Percentiles rank a stretch among this genome's conserved stretches.
Evolutionary conservation across 108 stramenopile species (phyloP).

Genomic region (Licmophora abbreviata): DNA sequence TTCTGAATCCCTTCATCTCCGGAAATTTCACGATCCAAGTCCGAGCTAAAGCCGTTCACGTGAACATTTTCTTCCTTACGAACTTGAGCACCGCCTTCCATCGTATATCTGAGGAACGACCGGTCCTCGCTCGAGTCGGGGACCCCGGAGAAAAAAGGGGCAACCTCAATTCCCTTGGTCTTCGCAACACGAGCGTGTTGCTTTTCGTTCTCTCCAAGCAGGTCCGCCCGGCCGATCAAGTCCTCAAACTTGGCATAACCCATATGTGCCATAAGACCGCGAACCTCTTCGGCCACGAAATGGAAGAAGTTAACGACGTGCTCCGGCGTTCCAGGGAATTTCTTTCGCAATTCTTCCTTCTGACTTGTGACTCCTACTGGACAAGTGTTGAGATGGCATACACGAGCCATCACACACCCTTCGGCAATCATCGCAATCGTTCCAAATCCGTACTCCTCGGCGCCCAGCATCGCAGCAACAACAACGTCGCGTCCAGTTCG

Average conservation of each 20-base stretch:
- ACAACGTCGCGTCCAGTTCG: constrained; percentile 88
- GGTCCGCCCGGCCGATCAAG: constrained; percentile 88
- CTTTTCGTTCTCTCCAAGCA: constrained; percentile 57
- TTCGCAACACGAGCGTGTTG: constrained; percentile 67
- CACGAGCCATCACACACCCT: constrained; percentile 94
- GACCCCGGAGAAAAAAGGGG: constrained; percentile 65
- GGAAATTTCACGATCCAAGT: constrained; percentile 74
- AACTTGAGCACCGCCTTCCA: constrained; percentile 42
- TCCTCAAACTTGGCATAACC: constrained; percentile 92
- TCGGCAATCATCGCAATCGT: constrained; percentile 95
- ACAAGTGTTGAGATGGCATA: constrained; percentile 95
- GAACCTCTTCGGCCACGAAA: constrained; percentile 89
- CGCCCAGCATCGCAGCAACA: constrained; percentile 86
- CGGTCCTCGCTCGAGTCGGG: constrained; percentile 54
- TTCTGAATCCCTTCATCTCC: constrained; percentile 51
- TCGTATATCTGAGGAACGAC: constrained; percentile 65
- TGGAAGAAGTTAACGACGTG: constrained; percentile 96
- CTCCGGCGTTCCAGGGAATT: constrained; percentile 95
- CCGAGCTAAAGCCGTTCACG: constrained; percentile 73
- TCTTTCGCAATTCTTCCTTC: constrained; percentile 91
- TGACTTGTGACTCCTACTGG: constrained; percentile 94
- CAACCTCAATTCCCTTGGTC: constrained; percentile 57
- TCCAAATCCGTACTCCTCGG: constrained; percentile 90
- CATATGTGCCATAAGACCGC: constrained; percentile 78
- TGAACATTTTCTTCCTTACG: constrained; percentile 68